phyloP scores from a whole-genome alignment of 2,329 filamentous ascomycete genomes.

The Microsporum ferrugineum region DNA sequence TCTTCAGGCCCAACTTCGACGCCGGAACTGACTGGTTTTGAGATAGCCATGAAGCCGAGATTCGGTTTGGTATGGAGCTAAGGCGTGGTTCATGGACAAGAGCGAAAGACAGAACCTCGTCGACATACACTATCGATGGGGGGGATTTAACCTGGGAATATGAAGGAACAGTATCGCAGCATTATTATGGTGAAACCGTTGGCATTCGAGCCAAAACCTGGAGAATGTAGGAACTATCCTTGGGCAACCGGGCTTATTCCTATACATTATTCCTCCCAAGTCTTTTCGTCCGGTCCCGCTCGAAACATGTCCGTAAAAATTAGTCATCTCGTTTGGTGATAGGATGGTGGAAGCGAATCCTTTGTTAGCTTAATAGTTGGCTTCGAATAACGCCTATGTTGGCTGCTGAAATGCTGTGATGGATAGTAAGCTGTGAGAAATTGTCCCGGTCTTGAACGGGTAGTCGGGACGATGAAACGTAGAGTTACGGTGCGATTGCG shows the following conservation, averaged over 20 bases:
- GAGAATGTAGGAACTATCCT: neutral
- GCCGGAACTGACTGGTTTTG: neutral
- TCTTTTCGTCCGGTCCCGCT: neutral
- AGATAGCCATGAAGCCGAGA: neutral
- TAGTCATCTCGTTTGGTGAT: neutral
- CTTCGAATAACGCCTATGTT: neutral
- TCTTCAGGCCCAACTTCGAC: neutral
- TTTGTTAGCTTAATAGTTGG: no score
- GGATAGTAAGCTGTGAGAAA: neutral
- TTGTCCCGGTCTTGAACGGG: neutral
- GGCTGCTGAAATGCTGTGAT: neutral
- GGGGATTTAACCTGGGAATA: neutral
- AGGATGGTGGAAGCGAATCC: neutral
- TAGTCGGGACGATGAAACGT: neutral
- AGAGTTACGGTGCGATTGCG: neutral
- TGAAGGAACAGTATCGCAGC: neutral
- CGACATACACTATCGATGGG: neutral
- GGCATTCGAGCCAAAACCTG: neutral
- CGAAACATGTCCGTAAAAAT: neutral
- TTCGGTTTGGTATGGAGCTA: neutral
- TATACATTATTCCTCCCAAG: neutral
- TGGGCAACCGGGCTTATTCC: neutral
- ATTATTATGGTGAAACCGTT: neutral
- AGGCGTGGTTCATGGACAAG: neutral
- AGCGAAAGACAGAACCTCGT: neutral